Conservation (phyloP, 1,284 basidiomycete species). For the Earliella scabrosa region DNA sequence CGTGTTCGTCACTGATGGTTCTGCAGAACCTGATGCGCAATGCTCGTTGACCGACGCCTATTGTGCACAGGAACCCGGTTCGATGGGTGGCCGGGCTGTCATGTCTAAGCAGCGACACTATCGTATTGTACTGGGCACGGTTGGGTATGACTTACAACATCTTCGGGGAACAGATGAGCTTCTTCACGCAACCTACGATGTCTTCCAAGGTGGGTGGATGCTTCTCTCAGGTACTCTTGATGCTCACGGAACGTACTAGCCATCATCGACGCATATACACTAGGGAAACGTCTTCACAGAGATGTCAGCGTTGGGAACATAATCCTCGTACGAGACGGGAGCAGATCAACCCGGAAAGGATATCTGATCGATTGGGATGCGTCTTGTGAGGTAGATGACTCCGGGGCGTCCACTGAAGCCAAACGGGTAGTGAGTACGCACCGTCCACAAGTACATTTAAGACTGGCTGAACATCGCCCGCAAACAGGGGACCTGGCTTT, state of each 20-base stretch:
- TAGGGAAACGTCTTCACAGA: neutral
- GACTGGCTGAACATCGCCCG: too few relatives aligned
- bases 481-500: constrained; percentile 13
- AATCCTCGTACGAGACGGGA: constrained; percentile 7
- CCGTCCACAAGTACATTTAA: too few relatives aligned
- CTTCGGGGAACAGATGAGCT: constrained; percentile 8
- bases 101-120: constrained; percentile 1
- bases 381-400: neutral
- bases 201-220: constrained; percentile 3
- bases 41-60: neutral
- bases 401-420: neutral
- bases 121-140: constrained; percentile 7
- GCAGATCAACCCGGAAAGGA: neutral
- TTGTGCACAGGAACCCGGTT: neutral
- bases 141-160: constrained; percentile 3
- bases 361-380: constrained; percentile 14
- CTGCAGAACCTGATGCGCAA: too few relatives aligned
- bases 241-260: neutral
- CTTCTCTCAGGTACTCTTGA: neutral
- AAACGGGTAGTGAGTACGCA: neutral
- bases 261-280: constrained; percentile 2
- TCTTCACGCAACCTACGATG: constrained; percentile 8
- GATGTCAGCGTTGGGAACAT: constrained; percentile 13
- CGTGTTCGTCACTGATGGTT: too few relatives aligned
- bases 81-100: too few relatives aligned